These are phyloP conservation scores for Penicillium nordicum DNA, from an alignment of 2,329 filamentous ascomycete species.

Conservation along the genomic window DNA sequence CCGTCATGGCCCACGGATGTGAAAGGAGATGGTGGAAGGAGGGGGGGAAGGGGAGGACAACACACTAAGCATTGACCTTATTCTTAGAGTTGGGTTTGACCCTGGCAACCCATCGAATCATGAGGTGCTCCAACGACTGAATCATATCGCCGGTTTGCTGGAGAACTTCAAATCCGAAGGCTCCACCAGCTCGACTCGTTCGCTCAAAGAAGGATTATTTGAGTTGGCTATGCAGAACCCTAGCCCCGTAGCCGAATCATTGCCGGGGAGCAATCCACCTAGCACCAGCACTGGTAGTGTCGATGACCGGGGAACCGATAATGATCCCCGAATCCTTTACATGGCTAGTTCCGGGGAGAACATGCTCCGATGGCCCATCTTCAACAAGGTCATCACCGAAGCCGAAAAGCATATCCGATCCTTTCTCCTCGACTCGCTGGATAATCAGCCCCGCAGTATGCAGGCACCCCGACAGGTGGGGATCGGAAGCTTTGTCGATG, in stretches of 20 bases:
- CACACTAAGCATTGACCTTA: not conserved
- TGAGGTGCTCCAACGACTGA: slow-evolving; percentile 21
- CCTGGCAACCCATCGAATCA: slow-evolving; percentile 12
- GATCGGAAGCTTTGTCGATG: slow-evolving; percentile 15
- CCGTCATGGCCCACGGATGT: not conserved
- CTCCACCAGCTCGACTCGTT: slow-evolving; percentile 15
- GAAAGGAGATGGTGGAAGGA: not conserved
- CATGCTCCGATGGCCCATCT: slow-evolving; percentile 26
- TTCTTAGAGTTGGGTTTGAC: slow-evolving; percentile 17
- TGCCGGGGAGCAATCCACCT: slow-evolving; percentile 4
- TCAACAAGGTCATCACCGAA: slow-evolving; percentile 20
- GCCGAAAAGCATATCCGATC: slow-evolving; percentile 23
- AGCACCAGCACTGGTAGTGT: slow-evolving; percentile 6
- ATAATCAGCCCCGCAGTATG: slow-evolving; percentile 7
- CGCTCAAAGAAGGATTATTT: slow-evolving; percentile 16
- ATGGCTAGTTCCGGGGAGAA: slow-evolving; percentile 21
- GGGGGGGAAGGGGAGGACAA: not conserved
- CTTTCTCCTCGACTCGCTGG: slow-evolving; percentile 23
- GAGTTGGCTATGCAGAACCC: slow-evolving; percentile 12
- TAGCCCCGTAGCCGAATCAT: slow-evolving; percentile 14
- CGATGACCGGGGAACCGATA: slow-evolving; percentile 14
- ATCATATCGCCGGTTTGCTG: slow-evolving; percentile 21
- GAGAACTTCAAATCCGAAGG: slow-evolving; percentile 23
- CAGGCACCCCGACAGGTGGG: slow-evolving; percentile 12
- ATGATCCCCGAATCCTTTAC: slow-evolving; percentile 21